Percentiles rank a stretch among this genome's conserved stretches.
Conservation (phyloP, 1,284 basidiomycete genomes). For the Sphaerobolus stellatus region DNA sequence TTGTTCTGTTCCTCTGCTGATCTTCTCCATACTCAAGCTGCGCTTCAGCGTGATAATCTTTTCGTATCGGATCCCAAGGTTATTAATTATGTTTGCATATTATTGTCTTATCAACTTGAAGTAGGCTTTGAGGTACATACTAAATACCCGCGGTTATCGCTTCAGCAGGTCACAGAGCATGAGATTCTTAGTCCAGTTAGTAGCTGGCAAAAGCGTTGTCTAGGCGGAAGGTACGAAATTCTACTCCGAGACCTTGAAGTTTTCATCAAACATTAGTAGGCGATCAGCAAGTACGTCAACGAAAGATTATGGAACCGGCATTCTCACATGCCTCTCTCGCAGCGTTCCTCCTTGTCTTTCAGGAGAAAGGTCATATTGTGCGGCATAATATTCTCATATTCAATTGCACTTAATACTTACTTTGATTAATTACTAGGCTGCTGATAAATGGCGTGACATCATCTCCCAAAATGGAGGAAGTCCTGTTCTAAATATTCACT, state of each 20-base stretch:
- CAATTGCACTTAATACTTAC: too few species aligned
- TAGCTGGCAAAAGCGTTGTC: conserved; percentile 34
- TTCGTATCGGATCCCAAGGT: conserved; percentile 42
- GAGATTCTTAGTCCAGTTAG: background rate
- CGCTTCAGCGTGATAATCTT: conserved; percentile 40
- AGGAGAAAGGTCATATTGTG: conserved; percentile 11
- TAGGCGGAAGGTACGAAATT: conserved; percentile 38
- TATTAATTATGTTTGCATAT: too few species aligned
- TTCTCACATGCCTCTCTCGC: conserved; percentile 21
- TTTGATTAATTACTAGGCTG: too few species aligned
- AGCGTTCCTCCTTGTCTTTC: conserved; percentile 15
- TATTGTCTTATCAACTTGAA: too few species aligned
- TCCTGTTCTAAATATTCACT: too few species aligned
- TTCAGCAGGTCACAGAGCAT: background rate
- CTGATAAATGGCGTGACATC: too few species aligned
- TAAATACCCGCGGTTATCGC: background rate
- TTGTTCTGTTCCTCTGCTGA: background rate
- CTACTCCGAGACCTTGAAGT: conserved; percentile 26
- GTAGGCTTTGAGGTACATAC: conserved; percentile 3
- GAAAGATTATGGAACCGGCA: conserved; percentile 30
- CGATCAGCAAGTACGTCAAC: conserved; percentile 25
- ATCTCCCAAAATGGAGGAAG: too few species aligned
- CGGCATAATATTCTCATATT: too few species aligned
- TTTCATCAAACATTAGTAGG: conserved; percentile 17
- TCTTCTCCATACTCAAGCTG: background rate